phyloP scores from a whole-genome alignment of 306 rosid genomes.

The Pyrus pyrifolia region DNA sequence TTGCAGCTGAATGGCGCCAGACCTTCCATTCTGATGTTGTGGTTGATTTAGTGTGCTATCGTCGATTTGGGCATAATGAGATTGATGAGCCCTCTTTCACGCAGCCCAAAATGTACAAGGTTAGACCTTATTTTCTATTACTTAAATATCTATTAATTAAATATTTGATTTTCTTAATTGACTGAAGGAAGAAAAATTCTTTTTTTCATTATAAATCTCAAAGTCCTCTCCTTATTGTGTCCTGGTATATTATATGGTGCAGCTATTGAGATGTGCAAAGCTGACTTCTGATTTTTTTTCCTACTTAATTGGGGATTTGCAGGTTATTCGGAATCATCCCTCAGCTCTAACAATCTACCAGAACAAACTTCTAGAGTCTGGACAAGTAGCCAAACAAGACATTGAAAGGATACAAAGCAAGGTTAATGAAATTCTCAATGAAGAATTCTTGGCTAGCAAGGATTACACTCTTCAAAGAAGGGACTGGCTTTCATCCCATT shows the following conservation, averaged over 20 bases:
- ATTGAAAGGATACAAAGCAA: conserved; percentile 59
- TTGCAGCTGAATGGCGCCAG: conserved; percentile 99
- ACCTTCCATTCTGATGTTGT: conserved; percentile 96
- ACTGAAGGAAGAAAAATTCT: neutral
- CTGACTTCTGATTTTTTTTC: conserved; percentile 11
- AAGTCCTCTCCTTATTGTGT: neutral
- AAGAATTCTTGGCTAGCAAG: conserved; percentile 86
- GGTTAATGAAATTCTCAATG: conserved; percentile 68
- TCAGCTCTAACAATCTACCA: conserved; percentile 79
- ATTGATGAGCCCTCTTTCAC: conserved; percentile 97
- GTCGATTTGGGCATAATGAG: conserved; percentile 95
- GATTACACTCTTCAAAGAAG: conserved; percentile 82
- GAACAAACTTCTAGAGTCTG: conserved; percentile 72
- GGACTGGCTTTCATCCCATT: conserved; percentile 97
- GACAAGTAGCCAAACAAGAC: conserved; percentile 61
- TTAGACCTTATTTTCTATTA: conserved; percentile 22
- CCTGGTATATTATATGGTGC: neutral
- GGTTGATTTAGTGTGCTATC: conserved; percentile 91
- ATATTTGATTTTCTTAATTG: conserved; percentile 5
- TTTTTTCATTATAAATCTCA: neutral
- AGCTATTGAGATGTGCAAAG: conserved; percentile 6
- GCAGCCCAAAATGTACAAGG: conserved; percentile 98
- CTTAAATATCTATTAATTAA: neutral
- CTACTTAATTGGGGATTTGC: conserved; percentile 11
- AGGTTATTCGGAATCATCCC: conserved; percentile 83